phyloP scores from a whole-genome alignment of 345 rosid species.

The Abelmoschus esculentus region DNA sequence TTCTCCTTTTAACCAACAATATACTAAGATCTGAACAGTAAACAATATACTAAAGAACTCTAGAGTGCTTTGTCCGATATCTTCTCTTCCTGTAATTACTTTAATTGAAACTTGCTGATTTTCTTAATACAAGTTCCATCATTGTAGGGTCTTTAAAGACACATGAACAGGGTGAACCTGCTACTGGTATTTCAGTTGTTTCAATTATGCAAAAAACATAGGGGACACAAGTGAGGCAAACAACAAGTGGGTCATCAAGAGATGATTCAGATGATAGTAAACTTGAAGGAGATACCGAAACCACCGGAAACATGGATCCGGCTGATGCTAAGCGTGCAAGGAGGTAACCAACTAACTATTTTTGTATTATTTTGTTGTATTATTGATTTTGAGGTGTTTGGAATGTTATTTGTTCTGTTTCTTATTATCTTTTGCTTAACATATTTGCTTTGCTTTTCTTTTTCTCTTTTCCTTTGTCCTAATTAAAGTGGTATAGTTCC shows the following conservation, averaged over 20 bases:
- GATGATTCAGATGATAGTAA: conserved; percentile 89
- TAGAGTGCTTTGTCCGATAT: background rate
- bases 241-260: conserved; percentile 81
- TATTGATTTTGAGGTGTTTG: conserved; percentile 2
- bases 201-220: conserved; percentile 30
- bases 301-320: conserved; percentile 50
- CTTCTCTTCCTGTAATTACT: background rate
- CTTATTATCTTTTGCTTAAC: background rate
- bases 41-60: background rate
- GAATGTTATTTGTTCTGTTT: background rate
- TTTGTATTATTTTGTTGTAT: background rate
- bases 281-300: conserved; percentile 82
- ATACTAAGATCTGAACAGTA: background rate
- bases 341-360: conserved; percentile 32
- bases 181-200: conserved; percentile 26
- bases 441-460: background rate
- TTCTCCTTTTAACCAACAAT: background rate
- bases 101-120: background rate
- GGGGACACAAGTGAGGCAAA: conserved; percentile 50
- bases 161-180: conserved; percentile 30
- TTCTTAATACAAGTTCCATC: conserved; percentile 4
- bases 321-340: conserved; percentile 57
- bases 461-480: background rate
- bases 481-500: background rate
- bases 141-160: conserved; percentile 37